Conservation (phyloP, 371 early-diverging fungal genomes). For the Amoeboaphelidium protococcarum region DNA sequence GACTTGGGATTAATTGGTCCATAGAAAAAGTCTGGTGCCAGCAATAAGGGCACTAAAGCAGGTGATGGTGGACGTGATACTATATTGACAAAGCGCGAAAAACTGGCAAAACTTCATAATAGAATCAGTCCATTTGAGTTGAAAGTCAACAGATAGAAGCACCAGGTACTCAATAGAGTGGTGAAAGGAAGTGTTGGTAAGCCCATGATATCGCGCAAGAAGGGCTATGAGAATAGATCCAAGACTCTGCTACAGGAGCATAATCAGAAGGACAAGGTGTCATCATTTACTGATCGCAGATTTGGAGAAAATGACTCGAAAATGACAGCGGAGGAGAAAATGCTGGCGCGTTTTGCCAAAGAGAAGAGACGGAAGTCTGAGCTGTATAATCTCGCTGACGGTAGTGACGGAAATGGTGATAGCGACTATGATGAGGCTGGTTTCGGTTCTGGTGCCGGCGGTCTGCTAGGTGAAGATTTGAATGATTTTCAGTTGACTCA, state of each 20-base stretch:
- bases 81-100: conserved; percentile 7
- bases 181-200: conserved; percentile 52
- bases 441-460: too few relatives aligned
- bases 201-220: conserved; percentile 47
- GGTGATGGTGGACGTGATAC: conserved; percentile 22
- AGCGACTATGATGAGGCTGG: background rate
- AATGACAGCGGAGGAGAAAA: conserved; percentile 77
- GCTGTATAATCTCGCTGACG: background rate
- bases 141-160: conserved; percentile 39
- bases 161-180: conserved; percentile 60
- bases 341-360: conserved; percentile 71
- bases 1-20: conserved; percentile 47
- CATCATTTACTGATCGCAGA: conserved; percentile 64
- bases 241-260: conserved; percentile 54
- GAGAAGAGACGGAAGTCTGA: conserved; percentile 22
- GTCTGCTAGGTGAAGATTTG: too few relatives aligned
- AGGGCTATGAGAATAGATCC: conserved; percentile 58
- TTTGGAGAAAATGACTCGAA: conserved; percentile 75
- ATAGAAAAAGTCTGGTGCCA: too few relatives aligned
- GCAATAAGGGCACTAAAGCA: too few relatives aligned
- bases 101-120: background rate
- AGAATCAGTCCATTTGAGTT: conserved; percentile 63
- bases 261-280: conserved; percentile 30
- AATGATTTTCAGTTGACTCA: too few relatives aligned
- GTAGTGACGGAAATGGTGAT: too few relatives aligned